Conservation (phyloP, 1,139 yeast genomes). For the Tardiomyces depauwii region DNA sequence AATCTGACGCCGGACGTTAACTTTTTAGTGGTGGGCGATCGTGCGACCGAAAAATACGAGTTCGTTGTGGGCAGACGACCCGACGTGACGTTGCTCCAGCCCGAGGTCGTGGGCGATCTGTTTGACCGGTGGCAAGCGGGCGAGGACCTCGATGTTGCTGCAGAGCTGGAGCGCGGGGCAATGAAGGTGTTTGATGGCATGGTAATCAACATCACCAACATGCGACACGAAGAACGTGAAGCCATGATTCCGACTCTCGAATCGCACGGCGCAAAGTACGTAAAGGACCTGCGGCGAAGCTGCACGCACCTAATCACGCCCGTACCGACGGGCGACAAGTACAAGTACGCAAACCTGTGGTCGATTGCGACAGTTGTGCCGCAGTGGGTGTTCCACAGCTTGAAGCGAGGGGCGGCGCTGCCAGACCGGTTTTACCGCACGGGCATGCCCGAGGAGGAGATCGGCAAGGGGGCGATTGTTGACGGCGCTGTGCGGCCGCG, state of each 20-base stretch:
- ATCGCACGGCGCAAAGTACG: constrained; percentile 47
- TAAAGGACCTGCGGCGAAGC: constrained; percentile 43
- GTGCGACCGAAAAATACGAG: constrained; percentile 55
- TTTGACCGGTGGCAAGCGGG: constrained; percentile 47
- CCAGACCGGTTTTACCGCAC: constrained; percentile 34
- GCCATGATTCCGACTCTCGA: constrained; percentile 32
- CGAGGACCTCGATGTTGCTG: constrained; percentile 26
- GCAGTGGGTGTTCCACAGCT: constrained; percentile 58
- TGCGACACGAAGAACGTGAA: constrained; percentile 27
- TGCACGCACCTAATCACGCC: constrained; percentile 37
- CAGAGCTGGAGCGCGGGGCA: constrained; percentile 17
- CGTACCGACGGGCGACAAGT: constrained; percentile 50
- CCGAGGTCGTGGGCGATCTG: constrained; percentile 35
- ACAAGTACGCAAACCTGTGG: constrained; percentile 56
- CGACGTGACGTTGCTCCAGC: constrained; percentile 47
- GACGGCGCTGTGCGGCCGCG: constrained; percentile 5
- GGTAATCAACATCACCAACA: constrained; percentile 43
- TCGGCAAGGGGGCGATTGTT: constrained; percentile 33
- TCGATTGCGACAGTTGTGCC: constrained; percentile 62
- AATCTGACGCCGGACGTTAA: constrained; percentile 1
- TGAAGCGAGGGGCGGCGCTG: constrained; percentile 49
- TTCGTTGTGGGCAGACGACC: constrained; percentile 49
- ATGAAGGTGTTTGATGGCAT: constrained; percentile 39
- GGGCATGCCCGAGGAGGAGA: constrained; percentile 21
- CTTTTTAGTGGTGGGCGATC: constrained; percentile 55